Evolutionary conservation across 768 basidiomycete species (phyloP), one percentile per base, ranked within the genome.

Genomic region (Russula lepida): DNA sequence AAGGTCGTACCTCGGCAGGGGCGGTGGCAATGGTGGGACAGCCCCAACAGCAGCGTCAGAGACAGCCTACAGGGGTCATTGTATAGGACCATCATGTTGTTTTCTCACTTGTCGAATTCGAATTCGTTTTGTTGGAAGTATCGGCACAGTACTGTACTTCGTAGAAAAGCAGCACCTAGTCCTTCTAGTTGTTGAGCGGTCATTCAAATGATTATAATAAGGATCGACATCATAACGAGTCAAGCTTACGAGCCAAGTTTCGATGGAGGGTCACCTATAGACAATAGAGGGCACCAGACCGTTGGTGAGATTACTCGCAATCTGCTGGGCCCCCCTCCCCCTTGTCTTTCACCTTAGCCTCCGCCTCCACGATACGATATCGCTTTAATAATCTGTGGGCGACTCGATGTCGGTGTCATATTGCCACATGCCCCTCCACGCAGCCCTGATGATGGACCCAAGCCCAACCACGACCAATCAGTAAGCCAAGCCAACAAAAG

Each of bases 331-430:
- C 62, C 47, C 21, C 15, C 21, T 49, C 49, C 25, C 23, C 32
- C 13, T 21, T 47, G 0, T 6, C 57, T 35, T 55, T 43, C 1
- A 17, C 4, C 25, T 23, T 53, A 6, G 51, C 37, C 25, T 46
- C 30, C 23, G 32, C 54, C n/a, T 30, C 39, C 23, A 28, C 54
- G 11, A 30, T 32, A 30, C 53, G 59, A 53, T 68, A 23, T 21
- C 78, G 67, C 46, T 72, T 72, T 81, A 80, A 68, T 76, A 81
- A 13, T 75, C 76, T 17, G 71, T 71, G 0, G 79, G 79, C 39
- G 70, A 70, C 65, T 80, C 79, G 54, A 70, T 66, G 30, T 64
- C 66, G 7, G 48, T 58, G 6, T 63, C 67, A 6, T 71, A 53
- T 2, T 62, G 65, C 79, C 79, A 81, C 68, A 80, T 74, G 4